These are phyloP conservation scores for Kodamaea laetipori DNA, from an alignment of 805 yeast species.

Conservation along the genomic window DNA sequence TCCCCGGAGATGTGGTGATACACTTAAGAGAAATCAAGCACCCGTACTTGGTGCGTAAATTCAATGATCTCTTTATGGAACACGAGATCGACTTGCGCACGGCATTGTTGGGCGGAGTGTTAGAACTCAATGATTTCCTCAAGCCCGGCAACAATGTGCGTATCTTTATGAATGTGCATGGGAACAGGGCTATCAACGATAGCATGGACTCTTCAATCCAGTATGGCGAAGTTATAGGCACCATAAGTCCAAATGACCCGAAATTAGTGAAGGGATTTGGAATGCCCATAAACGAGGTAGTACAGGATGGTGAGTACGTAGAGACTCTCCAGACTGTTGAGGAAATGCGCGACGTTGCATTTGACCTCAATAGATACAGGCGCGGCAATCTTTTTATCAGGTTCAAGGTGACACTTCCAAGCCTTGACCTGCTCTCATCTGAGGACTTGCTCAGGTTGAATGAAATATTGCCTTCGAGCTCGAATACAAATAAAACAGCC, in stretches of 20 bases:
- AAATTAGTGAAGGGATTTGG: constrained; percentile 56
- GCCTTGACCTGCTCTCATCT: constrained; percentile 27
- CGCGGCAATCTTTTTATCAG: constrained; percentile 43
- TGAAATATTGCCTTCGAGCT: constrained; percentile 22
- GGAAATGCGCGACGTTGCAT: constrained; percentile 19
- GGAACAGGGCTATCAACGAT: constrained; percentile 20
- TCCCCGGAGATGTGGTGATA: constrained; percentile 70
- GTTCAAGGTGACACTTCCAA: constrained; percentile 40
- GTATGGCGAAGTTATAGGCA: constrained; percentile 54
- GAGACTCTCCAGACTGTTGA: constrained; percentile 23
- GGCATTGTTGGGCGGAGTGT: constrained; percentile 58
- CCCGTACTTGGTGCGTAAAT: constrained; percentile 43
- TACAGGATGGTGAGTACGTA: constrained; percentile 27
- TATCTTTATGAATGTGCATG: constrained; percentile 40
- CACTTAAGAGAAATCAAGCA: constrained; percentile 48
- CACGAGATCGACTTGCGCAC: constrained; percentile 53
- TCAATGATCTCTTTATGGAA: constrained; percentile 46
- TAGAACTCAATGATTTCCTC: constrained; percentile 37
- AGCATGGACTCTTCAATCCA: constrained; percentile 18
- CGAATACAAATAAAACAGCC: constrained; percentile 11
- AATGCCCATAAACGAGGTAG: constrained; percentile 53
- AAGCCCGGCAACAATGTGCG: constrained; percentile 34
- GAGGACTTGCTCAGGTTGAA: constrained; percentile 24
- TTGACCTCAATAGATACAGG: constrained; percentile 24
- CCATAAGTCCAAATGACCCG: constrained; percentile 50